Evolutionary conservation across 768 basidiomycete species (phyloP), one percentile per base, ranked within the genome.

Genomic region (Terana coerulea): DNA sequence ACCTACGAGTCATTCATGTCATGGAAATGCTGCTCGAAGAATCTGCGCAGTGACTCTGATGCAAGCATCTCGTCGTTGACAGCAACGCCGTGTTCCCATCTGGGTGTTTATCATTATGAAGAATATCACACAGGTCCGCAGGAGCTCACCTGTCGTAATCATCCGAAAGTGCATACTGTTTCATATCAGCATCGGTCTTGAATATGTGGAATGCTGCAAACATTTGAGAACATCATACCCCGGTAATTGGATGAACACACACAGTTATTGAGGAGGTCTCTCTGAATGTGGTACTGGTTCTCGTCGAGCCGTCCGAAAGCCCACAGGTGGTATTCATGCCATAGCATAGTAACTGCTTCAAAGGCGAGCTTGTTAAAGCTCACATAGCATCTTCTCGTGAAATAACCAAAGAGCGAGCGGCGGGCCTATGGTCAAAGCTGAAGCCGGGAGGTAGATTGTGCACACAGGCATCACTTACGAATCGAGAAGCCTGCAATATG

Each of bases 21-120:
- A 55, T 91, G 85, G 60, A 93, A 93, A 61, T 81, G 85, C 53
- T 92, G 91, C 63, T 92, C 90, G 57, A 92, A 93, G 64, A 88
- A 93, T 47, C 79, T 72, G 29, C 89, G 78, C 33, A 93, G 67
- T 57, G 81, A 84, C 57, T 90, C 88, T 2, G 79, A 74, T 0
- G 88, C 88, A 8, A 77, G 58, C 39, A 80, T 80, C 55, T 83
- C 83, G 64, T 92, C 89, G 0, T 86, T 87, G 5, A 78, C 76
- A 11, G 76, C 72, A n/a, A 76, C 62, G 6, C 77, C 80, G 49
- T 78, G 78, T 61, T 89, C 81, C 77, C 80, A 91, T 5, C 90
- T 92, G 57, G 15, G 24, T 15, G 12, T 31, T 25, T 11, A 8
- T 22, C 15, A 26, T 25, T 44, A 25, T 45, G 17, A 51, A 14